phyloP scores from a whole-genome alignment of 2,329 filamentous ascomycete genomes.

The Coleophoma crateriformis region DNA sequence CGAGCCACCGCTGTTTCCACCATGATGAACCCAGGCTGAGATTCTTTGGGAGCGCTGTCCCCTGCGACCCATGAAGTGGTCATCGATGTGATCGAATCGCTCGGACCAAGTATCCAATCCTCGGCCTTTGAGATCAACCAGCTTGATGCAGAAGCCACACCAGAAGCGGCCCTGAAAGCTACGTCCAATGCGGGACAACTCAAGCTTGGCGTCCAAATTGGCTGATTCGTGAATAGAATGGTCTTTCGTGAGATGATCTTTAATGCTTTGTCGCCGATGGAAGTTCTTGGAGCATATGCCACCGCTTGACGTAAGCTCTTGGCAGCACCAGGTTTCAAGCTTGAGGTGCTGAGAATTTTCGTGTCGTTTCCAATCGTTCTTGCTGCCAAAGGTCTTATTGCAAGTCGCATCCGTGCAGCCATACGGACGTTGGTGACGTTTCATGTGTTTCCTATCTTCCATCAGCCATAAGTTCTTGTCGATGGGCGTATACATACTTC shows the following conservation, averaged over 20 bases:
- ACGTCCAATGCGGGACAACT: slow-evolving; percentile 54
- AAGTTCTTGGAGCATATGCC: slow-evolving; percentile 52
- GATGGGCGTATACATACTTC: slow-evolving; percentile 36
- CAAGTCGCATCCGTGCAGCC: slow-evolving; percentile 72
- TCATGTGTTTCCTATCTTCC: slow-evolving; percentile 68
- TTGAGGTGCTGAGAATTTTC: slow-evolving; percentile 76
- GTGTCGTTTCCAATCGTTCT: slow-evolving; percentile 91
- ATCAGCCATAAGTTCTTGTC: slow-evolving; percentile 4
- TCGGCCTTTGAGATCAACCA: slow-evolving; percentile 37
- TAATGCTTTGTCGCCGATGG: slow-evolving; percentile 53
- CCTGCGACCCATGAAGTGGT: slow-evolving; percentile 53
- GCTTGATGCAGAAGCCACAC: slow-evolving; percentile 74
- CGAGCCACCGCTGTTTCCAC: slow-evolving; percentile 13
- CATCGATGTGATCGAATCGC: slow-evolving; percentile 67
- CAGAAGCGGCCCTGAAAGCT: slow-evolving; percentile 65
- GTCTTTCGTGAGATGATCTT: slow-evolving; percentile 47
- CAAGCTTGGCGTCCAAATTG: slow-evolving; percentile 31
- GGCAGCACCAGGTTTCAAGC: slow-evolving; percentile 67
- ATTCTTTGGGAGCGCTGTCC: slow-evolving; percentile 36
- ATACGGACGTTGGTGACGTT: slow-evolving; percentile 76
- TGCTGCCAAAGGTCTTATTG: slow-evolving; percentile 75
- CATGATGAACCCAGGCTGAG: slow-evolving; percentile 43
- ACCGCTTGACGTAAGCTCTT: slow-evolving; percentile 28
- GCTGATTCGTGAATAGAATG: slow-evolving; percentile 18
- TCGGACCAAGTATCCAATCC: slow-evolving; percentile 50